Percentiles rank a stretch among this genome's conserved stretches.
These are phyloP conservation scores for Clavariopsis aquatica DNA, from an alignment of 495 filamentous ascomycete species.

Conservation along the genomic window DNA sequence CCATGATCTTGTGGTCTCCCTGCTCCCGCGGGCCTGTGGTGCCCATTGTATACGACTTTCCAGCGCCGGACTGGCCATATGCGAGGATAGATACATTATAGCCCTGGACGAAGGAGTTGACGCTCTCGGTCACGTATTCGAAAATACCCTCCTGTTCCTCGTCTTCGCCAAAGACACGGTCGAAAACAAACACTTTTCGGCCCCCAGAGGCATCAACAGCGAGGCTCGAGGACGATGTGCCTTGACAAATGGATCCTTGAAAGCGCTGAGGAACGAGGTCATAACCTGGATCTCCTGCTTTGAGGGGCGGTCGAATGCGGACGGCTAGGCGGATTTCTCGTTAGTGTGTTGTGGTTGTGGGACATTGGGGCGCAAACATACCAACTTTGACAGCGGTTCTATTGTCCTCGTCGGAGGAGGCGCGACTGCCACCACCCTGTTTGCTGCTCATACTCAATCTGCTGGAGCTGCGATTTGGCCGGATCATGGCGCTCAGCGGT, in stretches of 20 bases:
- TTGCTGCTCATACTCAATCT: conserved; percentile 87
- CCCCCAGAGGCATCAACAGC: conserved; percentile 89
- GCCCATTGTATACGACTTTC: conserved; percentile 99
- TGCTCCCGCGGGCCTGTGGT: conserved; percentile 88
- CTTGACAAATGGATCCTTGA: conserved; percentile 88
- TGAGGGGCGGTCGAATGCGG: conserved; percentile 87
- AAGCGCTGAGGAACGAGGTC: conserved; percentile 95
- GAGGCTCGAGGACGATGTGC: conserved; percentile 78
- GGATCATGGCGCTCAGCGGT: conserved; percentile 84
- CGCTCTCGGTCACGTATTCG: conserved; percentile 91
- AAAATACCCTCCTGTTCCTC: conserved; percentile 86
- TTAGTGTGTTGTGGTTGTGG: conserved; percentile 11
- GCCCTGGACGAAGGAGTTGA: conserved; percentile 86
- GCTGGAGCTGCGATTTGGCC: conserved; percentile 79
- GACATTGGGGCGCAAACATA: conserved; percentile 55
- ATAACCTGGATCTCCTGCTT: conserved; percentile 81
- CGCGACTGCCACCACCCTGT: conserved; percentile 75
- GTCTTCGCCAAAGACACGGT: conserved; percentile 86
- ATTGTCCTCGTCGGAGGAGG: conserved; percentile 82
- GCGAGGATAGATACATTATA: conserved; percentile 99
- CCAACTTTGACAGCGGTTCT: conserved; percentile 99
- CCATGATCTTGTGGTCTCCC: conserved; percentile 71
- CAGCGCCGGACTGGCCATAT: conserved; percentile 99
- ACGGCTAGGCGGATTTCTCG: conserved; percentile 63
- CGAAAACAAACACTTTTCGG: conserved; percentile 92